phyloP scores from a whole-genome alignment of 2,329 filamentous ascomycete genomes.

The Beauveria scarabaeidicola region DNA sequence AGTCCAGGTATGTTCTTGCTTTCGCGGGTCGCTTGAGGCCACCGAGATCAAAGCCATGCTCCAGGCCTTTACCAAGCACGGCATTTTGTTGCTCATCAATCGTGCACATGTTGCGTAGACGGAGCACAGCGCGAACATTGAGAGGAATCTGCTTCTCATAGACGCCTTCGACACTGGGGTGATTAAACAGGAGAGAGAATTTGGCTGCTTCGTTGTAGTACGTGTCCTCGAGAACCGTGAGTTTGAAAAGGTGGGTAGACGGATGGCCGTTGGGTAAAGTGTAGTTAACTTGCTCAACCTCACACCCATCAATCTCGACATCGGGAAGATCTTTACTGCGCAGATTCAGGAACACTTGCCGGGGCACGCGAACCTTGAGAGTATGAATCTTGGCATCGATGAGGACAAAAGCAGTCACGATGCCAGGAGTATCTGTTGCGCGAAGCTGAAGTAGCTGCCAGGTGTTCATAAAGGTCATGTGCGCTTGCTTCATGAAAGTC shows the following conservation, averaged over 20 bases:
- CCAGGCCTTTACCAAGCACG: conserved; percentile 83
- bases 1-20: conserved; percentile 61
- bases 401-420: conserved; percentile 80
- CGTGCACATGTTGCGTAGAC: conserved; percentile 83
- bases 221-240: conserved; percentile 79
- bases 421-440: conserved; percentile 72
- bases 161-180: conserved; percentile 90
- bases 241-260: conserved; percentile 87
- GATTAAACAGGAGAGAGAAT: conserved; percentile 75
- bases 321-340: conserved; percentile 82
- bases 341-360: conserved; percentile 85
- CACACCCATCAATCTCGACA: conserved; percentile 75
- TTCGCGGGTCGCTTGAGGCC: conserved; percentile 62
- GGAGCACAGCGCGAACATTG: conserved; percentile 76
- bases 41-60: conserved; percentile 84
- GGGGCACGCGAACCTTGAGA: conserved; percentile 80
- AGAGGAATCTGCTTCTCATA: conserved; percentile 92
- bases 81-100: conserved; percentile 88
- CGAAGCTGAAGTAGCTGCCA: conserved; percentile 92
- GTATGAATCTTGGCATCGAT: conserved; percentile 89
- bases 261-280: conserved; percentile 91
- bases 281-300: conserved; percentile 87
- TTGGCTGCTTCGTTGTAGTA: conserved; percentile 81
- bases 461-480: conserved; percentile 79
- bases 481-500: conserved; percentile 83